phyloP scores from a whole-genome alignment of 1,139 yeast species.

The Magnusiomyces paraingens region DNA sequence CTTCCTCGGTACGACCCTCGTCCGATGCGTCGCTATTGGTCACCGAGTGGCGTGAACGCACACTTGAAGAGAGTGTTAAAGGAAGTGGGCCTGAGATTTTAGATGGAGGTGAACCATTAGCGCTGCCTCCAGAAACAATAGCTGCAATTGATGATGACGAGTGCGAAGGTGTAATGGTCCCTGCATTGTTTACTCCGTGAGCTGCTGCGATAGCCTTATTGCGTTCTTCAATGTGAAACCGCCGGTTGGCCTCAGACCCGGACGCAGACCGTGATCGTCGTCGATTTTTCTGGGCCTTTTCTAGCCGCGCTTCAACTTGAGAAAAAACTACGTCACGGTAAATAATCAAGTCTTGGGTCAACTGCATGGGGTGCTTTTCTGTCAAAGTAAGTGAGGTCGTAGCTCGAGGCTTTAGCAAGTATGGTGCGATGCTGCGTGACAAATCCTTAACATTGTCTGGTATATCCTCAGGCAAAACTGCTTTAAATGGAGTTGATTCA shows the following conservation, averaged over 20 bases:
- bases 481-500: neutral
- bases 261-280: slow-evolving; percentile 26
- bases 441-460: slow-evolving; percentile 12
- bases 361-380: slow-evolving; percentile 29
- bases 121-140: no score
- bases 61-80: neutral
- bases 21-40: neutral
- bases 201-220: slow-evolving; percentile 25
- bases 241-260: slow-evolving; percentile 22
- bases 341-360: slow-evolving; percentile 27
- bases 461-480: neutral
- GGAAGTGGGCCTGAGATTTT: slow-evolving; percentile 1
- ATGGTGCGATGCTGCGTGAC: slow-evolving; percentile 24
- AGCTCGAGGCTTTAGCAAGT: slow-evolving; percentile 31
- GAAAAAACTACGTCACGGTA: slow-evolving; percentile 24
- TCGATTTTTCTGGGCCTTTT: slow-evolving; percentile 12
- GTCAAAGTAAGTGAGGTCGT: slow-evolving; percentile 28
- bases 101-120: no score
- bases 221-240: slow-evolving; percentile 29
- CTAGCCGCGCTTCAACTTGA: slow-evolving; percentile 19
- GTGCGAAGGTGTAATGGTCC: no score
- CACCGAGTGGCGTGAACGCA: neutral
- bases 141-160: no score
- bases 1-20: no score
- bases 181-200: no score